Percentiles rank a stretch among this genome's conserved stretches.
Conservation (phyloP, 2,329 filamentous ascomycete species). For the Aspergillus ochraceoroseus region DNA sequence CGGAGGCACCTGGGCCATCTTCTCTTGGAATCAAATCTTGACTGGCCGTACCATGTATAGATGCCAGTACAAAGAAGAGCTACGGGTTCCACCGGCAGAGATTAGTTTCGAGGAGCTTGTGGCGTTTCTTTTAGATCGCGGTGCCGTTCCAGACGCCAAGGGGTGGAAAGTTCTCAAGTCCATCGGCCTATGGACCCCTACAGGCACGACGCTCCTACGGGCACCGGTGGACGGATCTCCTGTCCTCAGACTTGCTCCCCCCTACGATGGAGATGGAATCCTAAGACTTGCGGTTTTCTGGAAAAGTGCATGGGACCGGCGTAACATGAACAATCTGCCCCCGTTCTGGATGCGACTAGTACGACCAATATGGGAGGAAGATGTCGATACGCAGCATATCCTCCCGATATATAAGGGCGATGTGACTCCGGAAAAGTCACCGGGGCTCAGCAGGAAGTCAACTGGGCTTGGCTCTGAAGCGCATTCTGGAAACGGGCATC, state of each 20-base stretch:
- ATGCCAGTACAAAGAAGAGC: slow-evolving; percentile 6
- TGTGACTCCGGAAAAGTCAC: neutral
- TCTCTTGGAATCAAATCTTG: slow-evolving; percentile 3
- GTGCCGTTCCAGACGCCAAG: neutral
- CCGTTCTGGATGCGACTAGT: slow-evolving; percentile 6
- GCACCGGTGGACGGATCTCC: neutral
- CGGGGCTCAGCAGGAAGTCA: neutral
- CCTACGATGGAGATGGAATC: slow-evolving; percentile 7
- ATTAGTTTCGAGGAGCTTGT: slow-evolving; percentile 3
- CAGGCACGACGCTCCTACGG: slow-evolving; percentile 1
- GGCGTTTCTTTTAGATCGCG: slow-evolving; percentile 2
- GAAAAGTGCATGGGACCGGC: neutral
- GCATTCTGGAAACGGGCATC: no score
- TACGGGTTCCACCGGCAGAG: slow-evolving; percentile 5
- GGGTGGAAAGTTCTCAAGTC: slow-evolving; percentile 6
- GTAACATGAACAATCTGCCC: slow-evolving; percentile 1
- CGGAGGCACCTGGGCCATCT: neutral
- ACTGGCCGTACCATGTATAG: slow-evolving; percentile 1
- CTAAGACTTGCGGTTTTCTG: slow-evolving; percentile 1
- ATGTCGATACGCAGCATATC: neutral
- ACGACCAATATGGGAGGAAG: neutral
- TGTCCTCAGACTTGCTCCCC: slow-evolving; percentile 1
- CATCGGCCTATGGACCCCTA: slow-evolving; percentile 6
- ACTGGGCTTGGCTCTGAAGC: no score
- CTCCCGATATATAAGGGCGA: no score